A percentile compares a stretch with the other conserved stretches of the same genome.
Conservation (phyloP, 2,329 filamentous ascomycete genomes). For the Fusarium torreyae region DNA sequence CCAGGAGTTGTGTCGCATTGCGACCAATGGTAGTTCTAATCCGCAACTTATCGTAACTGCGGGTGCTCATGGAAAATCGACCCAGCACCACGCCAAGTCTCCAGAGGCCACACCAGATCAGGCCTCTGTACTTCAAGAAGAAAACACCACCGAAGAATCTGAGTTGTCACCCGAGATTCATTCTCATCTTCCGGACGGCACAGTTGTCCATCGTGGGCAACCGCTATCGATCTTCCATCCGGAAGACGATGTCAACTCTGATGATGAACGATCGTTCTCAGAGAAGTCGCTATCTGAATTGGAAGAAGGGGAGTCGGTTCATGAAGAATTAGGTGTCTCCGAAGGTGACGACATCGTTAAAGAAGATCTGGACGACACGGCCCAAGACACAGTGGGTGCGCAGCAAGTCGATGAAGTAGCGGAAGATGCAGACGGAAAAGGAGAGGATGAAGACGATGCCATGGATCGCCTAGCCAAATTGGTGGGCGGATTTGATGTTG, state of each 20-base stretch:
- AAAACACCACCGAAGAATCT: constrained; percentile 1
- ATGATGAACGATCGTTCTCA: neutral
- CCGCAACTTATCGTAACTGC: constrained; percentile 38
- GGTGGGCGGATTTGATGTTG: constrained; percentile 10
- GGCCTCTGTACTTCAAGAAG: neutral
- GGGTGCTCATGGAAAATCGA: constrained; percentile 23
- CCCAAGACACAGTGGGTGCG: neutral
- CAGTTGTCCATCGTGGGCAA: constrained; percentile 40
- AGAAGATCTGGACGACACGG: neutral
- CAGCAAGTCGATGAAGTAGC: constrained; percentile 5
- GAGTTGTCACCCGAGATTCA: constrained; percentile 22
- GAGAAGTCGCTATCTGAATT: neutral
- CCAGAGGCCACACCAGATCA: neutral
- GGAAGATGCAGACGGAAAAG: constrained; percentile 2
- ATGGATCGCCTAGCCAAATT: constrained; percentile 44
- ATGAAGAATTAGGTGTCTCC: neutral
- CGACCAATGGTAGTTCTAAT: constrained; percentile 37
- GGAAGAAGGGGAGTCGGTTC: constrained; percentile 7
- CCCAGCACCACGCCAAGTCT: neutral
- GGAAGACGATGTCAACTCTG: constrained; percentile 11
- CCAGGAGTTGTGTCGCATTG: constrained; percentile 63
- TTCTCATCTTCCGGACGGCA: constrained; percentile 39
- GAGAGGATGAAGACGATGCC: constrained; percentile 30
- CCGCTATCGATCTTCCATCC: constrained; percentile 36
- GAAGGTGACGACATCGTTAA: neutral